Evolutionary conservation across 768 basidiomycete genomes (phyloP), one percentile per base, ranked within the genome.

Genomic region (Rhizopogon vinicolor): DNA sequence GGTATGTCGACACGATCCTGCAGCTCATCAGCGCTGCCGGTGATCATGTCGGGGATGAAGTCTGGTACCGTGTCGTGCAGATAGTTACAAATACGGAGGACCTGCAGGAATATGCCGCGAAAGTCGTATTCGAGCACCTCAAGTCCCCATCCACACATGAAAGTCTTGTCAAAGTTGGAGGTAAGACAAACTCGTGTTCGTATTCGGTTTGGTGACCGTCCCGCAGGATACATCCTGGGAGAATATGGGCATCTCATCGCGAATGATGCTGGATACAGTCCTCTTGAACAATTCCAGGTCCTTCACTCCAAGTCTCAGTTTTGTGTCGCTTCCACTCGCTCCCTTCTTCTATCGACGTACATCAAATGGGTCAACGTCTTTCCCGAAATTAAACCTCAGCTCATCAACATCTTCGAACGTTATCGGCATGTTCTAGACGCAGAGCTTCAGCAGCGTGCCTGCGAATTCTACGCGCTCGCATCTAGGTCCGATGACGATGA

Each of bases 361-460:
- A 88, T 98, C 76, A 99, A 99, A 81, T 98, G 96, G 96, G 93
- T 97, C 60, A 99, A 99, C 68, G 91, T 99, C 54, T 99, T 98
- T 72, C 97, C 97, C 18, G 97, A 99, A 70, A 97, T 99, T 74
- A 97, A 95, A 63, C 81, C 87, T 7, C 94, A 98, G 61, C 83
- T 99, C 29, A 64, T 98, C 68, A 90, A 87, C 69, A 93, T 98
- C 63, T 97, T 99, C 63, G 94, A 98, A 63, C 91, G 94, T 14
- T 98, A 97, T 67, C 86, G 93, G n/a, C 93, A 96, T 65, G 92
- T 98, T 44, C 84, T 99, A 13, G 97, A 99, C 70, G 87, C 94
- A 16, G 97, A 99, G 65, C 78, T 99, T 2, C 97, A 99, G 69
- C 97, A 99, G 69, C 87, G 97, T 52, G 97, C 97, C 42, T 98